Conservation (phyloP, 2,329 filamentous ascomycete genomes). For the Claviceps maximensis region DNA sequence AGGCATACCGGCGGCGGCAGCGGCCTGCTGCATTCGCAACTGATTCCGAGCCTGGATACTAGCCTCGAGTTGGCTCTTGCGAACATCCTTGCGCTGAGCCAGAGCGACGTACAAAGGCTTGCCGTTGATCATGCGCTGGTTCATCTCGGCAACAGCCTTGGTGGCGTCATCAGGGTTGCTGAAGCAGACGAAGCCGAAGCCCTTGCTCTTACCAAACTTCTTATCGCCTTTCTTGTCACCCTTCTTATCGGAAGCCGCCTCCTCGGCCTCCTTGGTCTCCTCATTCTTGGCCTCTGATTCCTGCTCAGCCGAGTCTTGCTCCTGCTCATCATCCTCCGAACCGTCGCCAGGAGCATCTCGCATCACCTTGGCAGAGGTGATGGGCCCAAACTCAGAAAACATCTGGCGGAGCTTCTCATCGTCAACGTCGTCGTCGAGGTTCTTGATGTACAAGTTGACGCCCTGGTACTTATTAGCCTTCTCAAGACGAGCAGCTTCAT, state of each 20-base stretch:
- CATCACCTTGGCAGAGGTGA: constrained; percentile 99
- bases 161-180: constrained; percentile 98
- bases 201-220: constrained; percentile 95
- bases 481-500: constrained; percentile 92
- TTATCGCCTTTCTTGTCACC: constrained; percentile 44
- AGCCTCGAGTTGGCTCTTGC: constrained; percentile 97
- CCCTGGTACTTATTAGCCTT: constrained; percentile 99
- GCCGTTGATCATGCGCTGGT: constrained; percentile 94
- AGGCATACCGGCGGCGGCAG: constrained; percentile 77
- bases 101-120: constrained; percentile 98
- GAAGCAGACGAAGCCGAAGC: constrained; percentile 99
- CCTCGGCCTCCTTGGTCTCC: constrained; percentile 29
- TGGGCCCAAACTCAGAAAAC: constrained; percentile 82
- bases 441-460: constrained; percentile 99
- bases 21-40: constrained; percentile 94
- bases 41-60: constrained; percentile 99
- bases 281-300: constrained; percentile 36
- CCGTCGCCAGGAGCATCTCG: constrained; percentile 56
- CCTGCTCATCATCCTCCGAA: constrained; percentile 41
- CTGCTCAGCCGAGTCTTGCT: constrained; percentile 38
- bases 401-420: constrained; percentile 95
- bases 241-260: constrained; percentile 41
- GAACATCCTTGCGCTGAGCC: constrained; percentile 98
- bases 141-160: constrained; percentile 98
- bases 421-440: constrained; percentile 90